These are phyloP conservation scores for Ophiostoma sp. DNA, from an alignment of 2,329 filamentous ascomycete genomes.

Conservation along the genomic window DNA sequence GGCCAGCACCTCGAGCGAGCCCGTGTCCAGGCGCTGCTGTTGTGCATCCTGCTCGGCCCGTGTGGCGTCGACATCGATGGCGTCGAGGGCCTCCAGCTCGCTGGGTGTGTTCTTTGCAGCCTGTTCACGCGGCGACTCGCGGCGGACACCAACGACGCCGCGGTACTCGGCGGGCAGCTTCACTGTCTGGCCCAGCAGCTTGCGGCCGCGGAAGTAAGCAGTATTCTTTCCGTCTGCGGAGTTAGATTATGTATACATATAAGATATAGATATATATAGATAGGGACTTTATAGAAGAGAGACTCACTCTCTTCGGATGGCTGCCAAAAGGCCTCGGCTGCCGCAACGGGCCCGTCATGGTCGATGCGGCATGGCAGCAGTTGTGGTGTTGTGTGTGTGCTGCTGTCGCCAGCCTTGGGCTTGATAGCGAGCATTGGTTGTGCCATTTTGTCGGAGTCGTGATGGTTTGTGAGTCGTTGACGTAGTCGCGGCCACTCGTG, in stretches of 20 bases:
- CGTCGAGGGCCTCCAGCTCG: conserved; percentile 12
- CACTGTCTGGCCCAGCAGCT: conserved; percentile 63
- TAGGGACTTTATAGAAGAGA: not conserved
- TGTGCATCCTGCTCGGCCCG: conserved; percentile 37
- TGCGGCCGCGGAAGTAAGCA: conserved; percentile 74
- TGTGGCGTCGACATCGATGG: conserved; percentile 37
- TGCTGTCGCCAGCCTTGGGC: conserved; percentile 22
- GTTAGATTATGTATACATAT: not conserved
- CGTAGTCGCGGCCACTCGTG: not conserved
- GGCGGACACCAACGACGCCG: conserved; percentile 54
- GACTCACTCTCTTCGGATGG: conserved; percentile 38
- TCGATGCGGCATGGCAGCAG: conserved; percentile 76
- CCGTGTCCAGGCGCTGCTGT: conserved; percentile 40
- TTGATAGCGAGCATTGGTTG: conserved; percentile 42
- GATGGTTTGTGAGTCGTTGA: not conserved
- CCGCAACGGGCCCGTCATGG: conserved; percentile 66
- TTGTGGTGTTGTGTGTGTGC: conserved; percentile 53
- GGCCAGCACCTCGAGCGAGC: conserved; percentile 57
- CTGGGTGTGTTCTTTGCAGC: conserved; percentile 22
- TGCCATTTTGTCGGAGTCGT: conserved; percentile 34
- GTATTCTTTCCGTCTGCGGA: conserved; percentile 46
- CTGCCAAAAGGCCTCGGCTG: conserved; percentile 64
- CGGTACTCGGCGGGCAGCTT: conserved; percentile 66
- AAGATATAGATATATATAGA: too few relatives aligned
- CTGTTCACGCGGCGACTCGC: conserved; percentile 33